These are phyloP conservation scores for Salix dunnii DNA, from an alignment of 345 rosid species.

Conservation along the genomic window DNA sequence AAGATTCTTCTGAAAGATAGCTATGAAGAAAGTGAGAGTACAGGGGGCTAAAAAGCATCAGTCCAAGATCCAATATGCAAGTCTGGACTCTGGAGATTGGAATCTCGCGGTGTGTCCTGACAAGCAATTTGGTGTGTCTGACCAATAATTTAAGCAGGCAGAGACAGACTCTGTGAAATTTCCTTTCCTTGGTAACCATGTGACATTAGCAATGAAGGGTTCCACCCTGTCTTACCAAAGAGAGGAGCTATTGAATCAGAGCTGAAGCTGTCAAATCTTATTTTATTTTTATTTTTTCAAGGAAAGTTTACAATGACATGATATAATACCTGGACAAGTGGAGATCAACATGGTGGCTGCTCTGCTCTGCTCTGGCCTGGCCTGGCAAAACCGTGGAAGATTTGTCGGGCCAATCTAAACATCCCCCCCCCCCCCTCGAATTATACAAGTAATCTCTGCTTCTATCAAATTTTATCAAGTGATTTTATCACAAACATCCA, in stretches of 20 bases:
- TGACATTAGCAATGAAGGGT: background rate
- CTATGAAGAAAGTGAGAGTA: conserved; percentile 4
- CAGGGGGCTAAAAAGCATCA: conserved; percentile 8
- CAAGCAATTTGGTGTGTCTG: background rate
- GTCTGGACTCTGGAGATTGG: conserved; percentile 16
- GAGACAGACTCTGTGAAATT: background rate
- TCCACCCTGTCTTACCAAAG: background rate
- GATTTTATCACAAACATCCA: too few species aligned
- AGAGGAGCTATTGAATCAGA: background rate
- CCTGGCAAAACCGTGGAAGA: background rate
- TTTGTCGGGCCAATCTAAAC: too few species aligned
- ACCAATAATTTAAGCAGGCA: background rate
- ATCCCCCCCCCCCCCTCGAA: too few species aligned
- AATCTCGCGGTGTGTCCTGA: conserved; percentile 14
- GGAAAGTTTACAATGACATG: too few species aligned
- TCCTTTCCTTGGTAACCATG: background rate
- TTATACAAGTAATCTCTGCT: too few species aligned
- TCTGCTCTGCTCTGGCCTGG: too few species aligned
- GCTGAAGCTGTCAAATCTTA: background rate
- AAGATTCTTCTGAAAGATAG: background rate
- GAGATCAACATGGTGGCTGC: too few species aligned
- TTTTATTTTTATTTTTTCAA: background rate
- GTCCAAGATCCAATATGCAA: conserved; percentile 18
- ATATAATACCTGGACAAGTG: too few species aligned
- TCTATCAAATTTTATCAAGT: too few species aligned